These are phyloP conservation scores for Asterionellopsis glacialis DNA, from an alignment of 108 stramenopile genomes.

Conservation along the genomic window DNA sequence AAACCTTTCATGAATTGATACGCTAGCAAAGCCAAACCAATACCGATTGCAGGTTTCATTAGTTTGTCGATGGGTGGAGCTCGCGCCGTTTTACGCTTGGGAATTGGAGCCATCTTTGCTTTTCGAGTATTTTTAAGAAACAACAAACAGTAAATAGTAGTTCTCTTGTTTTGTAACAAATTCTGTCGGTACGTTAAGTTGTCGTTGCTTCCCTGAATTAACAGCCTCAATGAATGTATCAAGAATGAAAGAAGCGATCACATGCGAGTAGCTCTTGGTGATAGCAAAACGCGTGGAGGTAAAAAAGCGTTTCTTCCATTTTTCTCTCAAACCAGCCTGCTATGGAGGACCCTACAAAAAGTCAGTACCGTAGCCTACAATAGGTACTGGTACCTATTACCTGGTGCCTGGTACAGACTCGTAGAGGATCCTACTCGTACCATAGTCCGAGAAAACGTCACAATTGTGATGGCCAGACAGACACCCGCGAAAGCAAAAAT, in stretches of 20 bases:
- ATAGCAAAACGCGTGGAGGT: no score
- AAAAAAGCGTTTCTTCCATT: no score
- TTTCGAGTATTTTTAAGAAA: neutral
- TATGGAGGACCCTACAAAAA: no score
- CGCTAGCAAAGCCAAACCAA: conserved; percentile 59
- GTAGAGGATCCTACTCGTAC: no score
- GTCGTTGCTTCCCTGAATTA: neutral
- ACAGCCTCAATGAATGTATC: neutral
- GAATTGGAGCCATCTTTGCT: neutral
- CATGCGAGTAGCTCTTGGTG: no score
- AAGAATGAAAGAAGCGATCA: neutral
- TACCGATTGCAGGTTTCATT: conserved; percentile 63
- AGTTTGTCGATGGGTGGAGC: conserved; percentile 68
- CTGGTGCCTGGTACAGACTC: no score
- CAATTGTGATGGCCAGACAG: no score
- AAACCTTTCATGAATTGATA: conserved; percentile 77
- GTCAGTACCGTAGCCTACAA: no score
- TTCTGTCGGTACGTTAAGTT: neutral
- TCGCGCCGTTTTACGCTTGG: conserved; percentile 1
- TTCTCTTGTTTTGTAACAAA: neutral
- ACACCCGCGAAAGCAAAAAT: no score
- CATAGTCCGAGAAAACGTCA: no score
- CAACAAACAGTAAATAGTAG: neutral
- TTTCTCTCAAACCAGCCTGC: no score
- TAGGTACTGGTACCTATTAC: no score